Percentiles rank a stretch among this genome's conserved stretches.
Evolutionary conservation across 352 stramenopile species (phyloP).

Genomic region (Pelagophyceae sp.): DNA sequence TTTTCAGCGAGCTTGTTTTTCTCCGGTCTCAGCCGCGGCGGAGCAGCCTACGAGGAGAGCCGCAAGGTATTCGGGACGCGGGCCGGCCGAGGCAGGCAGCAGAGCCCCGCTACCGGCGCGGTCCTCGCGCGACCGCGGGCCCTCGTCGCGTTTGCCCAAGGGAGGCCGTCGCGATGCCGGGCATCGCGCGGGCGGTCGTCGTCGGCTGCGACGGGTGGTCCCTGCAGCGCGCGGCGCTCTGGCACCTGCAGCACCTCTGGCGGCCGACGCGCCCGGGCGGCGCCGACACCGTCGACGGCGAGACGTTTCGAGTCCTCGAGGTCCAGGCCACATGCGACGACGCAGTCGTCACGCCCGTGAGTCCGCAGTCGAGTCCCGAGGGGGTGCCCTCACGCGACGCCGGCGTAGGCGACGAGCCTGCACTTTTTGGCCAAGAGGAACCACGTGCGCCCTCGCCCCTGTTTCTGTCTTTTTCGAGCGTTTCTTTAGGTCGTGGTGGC

Average conservation of each 20-base stretch:
- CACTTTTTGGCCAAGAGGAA: neutral
- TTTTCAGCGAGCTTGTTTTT: no score
- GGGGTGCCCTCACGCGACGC: no score
- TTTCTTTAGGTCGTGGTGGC: neutral
- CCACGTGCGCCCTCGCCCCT: no score
- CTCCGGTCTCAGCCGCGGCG: no score
- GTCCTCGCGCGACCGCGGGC: no score
- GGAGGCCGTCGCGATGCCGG: neutral
- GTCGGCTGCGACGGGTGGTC: neutral
- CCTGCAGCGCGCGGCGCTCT: neutral
- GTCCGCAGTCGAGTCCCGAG: no score
- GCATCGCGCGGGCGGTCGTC: neutral
- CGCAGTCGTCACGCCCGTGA: neutral
- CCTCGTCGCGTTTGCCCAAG: no score
- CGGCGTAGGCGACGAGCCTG: neutral
- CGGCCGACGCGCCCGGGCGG: neutral
- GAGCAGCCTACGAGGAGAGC: no score
- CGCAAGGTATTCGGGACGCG: no score
- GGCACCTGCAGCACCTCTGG: conserved; percentile 16
- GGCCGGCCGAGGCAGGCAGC: no score
- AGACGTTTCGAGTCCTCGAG: neutral
- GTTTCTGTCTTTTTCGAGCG: no score
- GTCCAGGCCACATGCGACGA: neutral
- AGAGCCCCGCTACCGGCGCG: no score
- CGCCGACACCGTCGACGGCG: neutral